phyloP scores from a whole-genome alignment of 192 early-diverging fungal species.

The Coemansia sp. region DNA sequence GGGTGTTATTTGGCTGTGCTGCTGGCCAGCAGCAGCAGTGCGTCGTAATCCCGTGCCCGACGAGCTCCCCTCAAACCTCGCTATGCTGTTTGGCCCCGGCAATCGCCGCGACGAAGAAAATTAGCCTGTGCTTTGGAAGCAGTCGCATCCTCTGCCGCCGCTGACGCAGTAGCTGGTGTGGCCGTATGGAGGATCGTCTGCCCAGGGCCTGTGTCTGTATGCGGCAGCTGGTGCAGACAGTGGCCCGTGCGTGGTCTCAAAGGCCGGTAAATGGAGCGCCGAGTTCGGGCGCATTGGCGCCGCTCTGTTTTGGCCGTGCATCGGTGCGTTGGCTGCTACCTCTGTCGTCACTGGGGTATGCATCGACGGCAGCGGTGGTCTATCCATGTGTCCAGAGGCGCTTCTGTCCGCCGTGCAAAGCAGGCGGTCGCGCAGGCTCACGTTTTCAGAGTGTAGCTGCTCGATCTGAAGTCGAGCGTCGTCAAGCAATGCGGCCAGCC shows the following conservation, averaged over 20 bases:
- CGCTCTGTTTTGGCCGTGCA: neutral
- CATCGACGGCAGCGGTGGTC: neutral
- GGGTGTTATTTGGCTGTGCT: neutral
- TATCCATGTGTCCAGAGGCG: neutral
- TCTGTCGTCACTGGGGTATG: neutral
- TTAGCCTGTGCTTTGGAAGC: neutral
- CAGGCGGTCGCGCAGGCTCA: neutral
- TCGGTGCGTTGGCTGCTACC: neutral
- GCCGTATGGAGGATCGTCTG: neutral
- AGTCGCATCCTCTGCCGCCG: neutral
- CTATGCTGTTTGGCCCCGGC: neutral
- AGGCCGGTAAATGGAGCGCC: neutral
- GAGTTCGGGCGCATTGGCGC: neutral
- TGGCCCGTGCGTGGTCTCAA: neutral
- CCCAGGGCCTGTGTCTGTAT: neutral
- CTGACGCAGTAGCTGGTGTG: too few species aligned
- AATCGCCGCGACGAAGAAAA: neutral
- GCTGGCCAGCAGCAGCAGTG: neutral
- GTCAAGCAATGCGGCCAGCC: constrained; percentile 16
- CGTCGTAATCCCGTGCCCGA: neutral
- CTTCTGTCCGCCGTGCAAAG: neutral
- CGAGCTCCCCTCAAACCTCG: neutral
- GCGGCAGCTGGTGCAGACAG: neutral
- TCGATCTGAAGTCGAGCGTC: constrained; percentile 20
- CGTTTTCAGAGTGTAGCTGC: constrained; percentile 16